Base-by-base conservation (phyloP, 2,329 filamentous ascomycete genomes). In the Fusarium circinatum region DNA sequence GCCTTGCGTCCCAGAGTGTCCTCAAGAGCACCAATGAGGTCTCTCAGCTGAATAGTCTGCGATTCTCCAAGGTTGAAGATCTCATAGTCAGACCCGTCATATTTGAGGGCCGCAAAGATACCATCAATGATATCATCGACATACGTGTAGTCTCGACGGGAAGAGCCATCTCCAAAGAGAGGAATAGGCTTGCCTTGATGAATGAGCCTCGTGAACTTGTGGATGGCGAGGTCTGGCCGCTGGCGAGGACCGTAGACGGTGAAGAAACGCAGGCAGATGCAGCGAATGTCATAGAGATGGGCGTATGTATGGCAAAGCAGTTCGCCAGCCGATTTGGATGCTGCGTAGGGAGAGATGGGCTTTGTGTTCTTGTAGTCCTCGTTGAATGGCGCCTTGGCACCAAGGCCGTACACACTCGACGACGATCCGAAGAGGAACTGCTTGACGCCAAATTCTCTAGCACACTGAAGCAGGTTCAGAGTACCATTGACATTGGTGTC, bases 161-260 rank as follows among this genome's bases (percentile, higher is more conserved):
- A 67, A 4, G 44, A 52, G 0, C 65, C 65, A 8, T 68, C 62
- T 20, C 62, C 65, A 7, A 61, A 68, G 5, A 68, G 22, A 1
- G 62, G 65, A 12, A 68, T 68, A 2, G 62, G 62, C 34, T 61
- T 52, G 14, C 65, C 65, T 5, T 67, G 62, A 11, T 68, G 62
- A 5, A 68, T 67, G 11, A 68, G 65, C n/a, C 44, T 52, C 3
- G 65, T 68, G 34, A 68, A 68, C 22, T 68, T 67, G n/a, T 68
- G 65, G 0, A 68, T 68, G 1, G 65, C 65, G 9, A 68, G 65
- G 8, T 68, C 65, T 18, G 65, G 65, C 0, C 65, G 65, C 26
- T 68, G 52, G 6, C 65, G 65, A 3, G 62, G 65, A 1, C 65
- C 65, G 10, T 68, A 68, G 12, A 67, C 65, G 24, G 65, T 68